Conservation (phyloP, 495 filamentous ascomycete species). For the Thermothielavioides terrestris region DNA sequence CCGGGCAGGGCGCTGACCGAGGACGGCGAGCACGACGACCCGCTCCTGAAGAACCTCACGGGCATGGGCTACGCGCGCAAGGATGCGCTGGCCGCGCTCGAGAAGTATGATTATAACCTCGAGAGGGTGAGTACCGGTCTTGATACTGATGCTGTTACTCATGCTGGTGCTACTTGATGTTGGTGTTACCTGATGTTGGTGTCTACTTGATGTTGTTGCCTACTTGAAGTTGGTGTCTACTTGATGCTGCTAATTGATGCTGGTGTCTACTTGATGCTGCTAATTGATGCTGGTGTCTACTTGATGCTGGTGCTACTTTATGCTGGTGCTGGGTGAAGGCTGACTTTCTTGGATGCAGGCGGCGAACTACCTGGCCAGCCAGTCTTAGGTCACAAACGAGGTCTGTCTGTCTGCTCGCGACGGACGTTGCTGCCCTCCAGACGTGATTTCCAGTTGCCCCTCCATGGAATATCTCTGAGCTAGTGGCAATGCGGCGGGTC, state of each 20-base stretch:
- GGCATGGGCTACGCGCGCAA: constrained; percentile 81
- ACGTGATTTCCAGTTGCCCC: too few species aligned
- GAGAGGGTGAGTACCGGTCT: constrained; percentile 62
- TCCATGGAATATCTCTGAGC: too few species aligned
- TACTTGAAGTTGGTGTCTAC: constrained; percentile 1
- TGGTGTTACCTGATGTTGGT: neutral
- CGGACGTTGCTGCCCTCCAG: neutral
- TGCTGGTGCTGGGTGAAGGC: constrained; percentile 11
- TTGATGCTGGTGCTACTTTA: neutral
- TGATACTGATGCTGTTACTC: neutral
- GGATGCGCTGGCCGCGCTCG: constrained; percentile 73
- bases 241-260: neutral
- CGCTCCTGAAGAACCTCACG: constrained; percentile 81
- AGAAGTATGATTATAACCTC: constrained; percentile 92
- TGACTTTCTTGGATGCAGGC: constrained; percentile 30
- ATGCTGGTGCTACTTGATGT: neutral
- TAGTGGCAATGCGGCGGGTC: too few species aligned
- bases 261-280: neutral
- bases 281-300: constrained; percentile 2
- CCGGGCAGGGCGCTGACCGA: constrained; percentile 62
- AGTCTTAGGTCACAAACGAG: constrained; percentile 25
- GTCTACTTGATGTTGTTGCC: neutral
- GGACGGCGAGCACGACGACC: constrained; percentile 77
- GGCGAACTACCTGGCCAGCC: constrained; percentile 40
- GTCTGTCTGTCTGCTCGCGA: neutral